Evolutionary conservation across 352 stramenopile genomes (phyloP), one percentile per base, ranked within the genome.

Genomic region (Phytopythium cucurbitacearum): DNA sequence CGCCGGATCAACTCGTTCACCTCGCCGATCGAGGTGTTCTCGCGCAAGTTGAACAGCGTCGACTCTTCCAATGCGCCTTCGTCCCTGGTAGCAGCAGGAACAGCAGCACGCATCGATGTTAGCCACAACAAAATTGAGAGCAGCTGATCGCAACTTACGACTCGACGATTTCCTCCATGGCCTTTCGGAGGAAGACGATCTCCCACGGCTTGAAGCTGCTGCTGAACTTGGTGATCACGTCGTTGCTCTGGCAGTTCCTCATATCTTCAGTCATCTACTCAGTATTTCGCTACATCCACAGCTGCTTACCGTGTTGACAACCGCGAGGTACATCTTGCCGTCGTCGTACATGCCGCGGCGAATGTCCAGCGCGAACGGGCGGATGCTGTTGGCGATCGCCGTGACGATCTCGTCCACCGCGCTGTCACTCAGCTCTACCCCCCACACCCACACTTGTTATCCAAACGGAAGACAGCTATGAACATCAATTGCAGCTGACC

Each of bases 141-240:
- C 5, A n/a, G 12, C 6, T 6, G 13, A 53, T 43, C 2, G 13
- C 38, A 3, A 34, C 64, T 38, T 64, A 89, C 78, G 68, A 76
- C 15, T 90, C 83, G 34, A 89, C 73, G 48, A 94, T 94, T 39
- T 86, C 71, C 57, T 91, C 75, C 45, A 94, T 88, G 32, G 77
- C 83, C 51, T 83, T 89, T 52, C 83, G 83, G 45, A 94, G 66
- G 41, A 94, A 86, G 28, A 89, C 76, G 55, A 94, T 94, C 59
- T 94, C 83, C 81, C 83, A 91, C 16, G 80, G 62, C 55, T 87
- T 89, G 57, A 80, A 94, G 53, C 76, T 85, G 64, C 67, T 87
- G 51, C 75, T 78, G 46, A 89, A 86, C 54, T 75, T 57, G 5
- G 80, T 84, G n/a, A 91, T 39, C n/a, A 72, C 59, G 59, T 94